Evolutionary conservation across 345 rosid genomes (phyloP), one percentile per base, ranked within the genome.

Genomic region (Acer campestre): DNA sequence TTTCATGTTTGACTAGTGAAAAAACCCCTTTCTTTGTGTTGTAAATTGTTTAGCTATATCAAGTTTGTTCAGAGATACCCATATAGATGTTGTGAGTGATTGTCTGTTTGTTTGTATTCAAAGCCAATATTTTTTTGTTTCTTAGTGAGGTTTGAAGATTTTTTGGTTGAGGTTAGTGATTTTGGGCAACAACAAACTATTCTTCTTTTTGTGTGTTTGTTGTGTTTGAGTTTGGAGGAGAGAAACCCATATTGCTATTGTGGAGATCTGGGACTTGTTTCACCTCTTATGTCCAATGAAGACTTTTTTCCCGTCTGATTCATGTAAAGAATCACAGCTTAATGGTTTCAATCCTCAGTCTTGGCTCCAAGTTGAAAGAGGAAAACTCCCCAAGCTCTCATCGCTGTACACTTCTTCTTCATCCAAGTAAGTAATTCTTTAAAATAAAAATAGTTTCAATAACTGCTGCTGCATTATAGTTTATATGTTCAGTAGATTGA

Each of bases 301-400:
- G 92, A 85, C 91, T 44, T 90, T 91, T 82, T 88, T 88, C 75
- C 91, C 94, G 6, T 87, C 98, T 67, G 98, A 94, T 73, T 86
- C 95, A 35, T 94, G 89, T 86, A 96, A 94, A 89, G 98, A 94
- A 67, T 79, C 93, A 67, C 94, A 91, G 80, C 88, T 89, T 81
- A 78, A 89, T 89, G 89, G 91, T 1, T 81, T 92, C 61, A 96
- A 96, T 91, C 98, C 98, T 6, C 98, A 96, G 87, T 92, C 98
- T 70, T 96, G 99, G 99, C 99, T 94, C 75, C 99, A 96, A 85
- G 98, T 94, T 78, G 99, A 96, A 82, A 90, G 98, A 84, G 99
- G 98, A 82, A 96, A 94, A 81, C 86, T 87, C 70, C 80, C 89
- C 58, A 91, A 91, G 77, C 64, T 85, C 6, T 83, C 93, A 25